These are phyloP conservation scores for Diaporthe aspalathi DNA, from an alignment of 2,329 filamentous ascomycete species.

Conservation along the genomic window DNA sequence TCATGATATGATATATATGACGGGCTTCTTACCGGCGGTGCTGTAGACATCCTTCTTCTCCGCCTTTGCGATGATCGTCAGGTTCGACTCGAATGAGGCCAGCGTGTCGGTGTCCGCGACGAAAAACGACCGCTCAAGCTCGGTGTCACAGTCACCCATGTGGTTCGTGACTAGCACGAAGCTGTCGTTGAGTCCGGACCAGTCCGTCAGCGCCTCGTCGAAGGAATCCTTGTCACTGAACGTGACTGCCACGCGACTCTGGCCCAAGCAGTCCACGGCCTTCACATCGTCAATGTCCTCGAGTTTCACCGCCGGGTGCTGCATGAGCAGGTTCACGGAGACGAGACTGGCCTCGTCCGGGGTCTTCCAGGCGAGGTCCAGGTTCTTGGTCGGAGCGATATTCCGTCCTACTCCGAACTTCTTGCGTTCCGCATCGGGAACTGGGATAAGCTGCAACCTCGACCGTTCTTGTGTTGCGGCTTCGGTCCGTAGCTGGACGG, in stretches of 20 bases:
- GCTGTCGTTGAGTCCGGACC: slow-evolving; percentile 40
- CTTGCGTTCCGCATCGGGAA: not conserved
- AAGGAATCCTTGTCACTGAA: slow-evolving; percentile 41
- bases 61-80: slow-evolving; percentile 41
- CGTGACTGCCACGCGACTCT: slow-evolving; percentile 54
- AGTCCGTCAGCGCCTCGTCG: slow-evolving; percentile 40
- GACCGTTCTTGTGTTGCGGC: not conserved
- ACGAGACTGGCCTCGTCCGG: slow-evolving; percentile 58
- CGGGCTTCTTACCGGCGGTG: slow-evolving; percentile 40
- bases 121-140: slow-evolving; percentile 43
- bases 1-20: too few relatives aligned
- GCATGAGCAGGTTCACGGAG: slow-evolving; percentile 64
- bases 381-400: slow-evolving; percentile 32
- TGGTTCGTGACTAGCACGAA: slow-evolving; percentile 44
- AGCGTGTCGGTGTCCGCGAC: slow-evolving; percentile 40
- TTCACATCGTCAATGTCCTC: slow-evolving; percentile 58
- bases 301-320: slow-evolving; percentile 42
- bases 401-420: slow-evolving; percentile 24
- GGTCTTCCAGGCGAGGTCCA: slow-evolving; percentile 36
- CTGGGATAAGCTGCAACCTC: slow-evolving; percentile 32
- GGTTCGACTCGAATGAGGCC: slow-evolving; percentile 32
- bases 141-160: slow-evolving; percentile 41
- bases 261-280: slow-evolving; percentile 65
- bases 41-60: slow-evolving; percentile 43
- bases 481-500: not conserved